Conservation (phyloP, 2,329 filamentous ascomycete genomes). For the Nemania sp. region DNA sequence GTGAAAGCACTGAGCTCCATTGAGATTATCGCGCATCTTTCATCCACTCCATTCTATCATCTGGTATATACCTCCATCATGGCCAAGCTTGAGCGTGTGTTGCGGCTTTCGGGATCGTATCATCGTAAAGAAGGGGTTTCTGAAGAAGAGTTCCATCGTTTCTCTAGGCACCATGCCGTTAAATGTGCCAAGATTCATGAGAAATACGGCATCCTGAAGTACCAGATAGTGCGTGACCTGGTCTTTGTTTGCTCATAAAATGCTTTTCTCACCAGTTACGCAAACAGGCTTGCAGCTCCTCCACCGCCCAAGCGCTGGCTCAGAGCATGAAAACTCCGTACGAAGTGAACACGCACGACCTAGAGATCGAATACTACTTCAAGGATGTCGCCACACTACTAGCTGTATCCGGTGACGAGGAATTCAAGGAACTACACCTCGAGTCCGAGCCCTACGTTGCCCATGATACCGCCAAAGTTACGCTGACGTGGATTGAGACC, state of each 20-base stretch:
- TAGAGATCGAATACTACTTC: background rate
- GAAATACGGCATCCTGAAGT: background rate
- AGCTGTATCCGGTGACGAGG: background rate
- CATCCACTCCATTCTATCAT: background rate
- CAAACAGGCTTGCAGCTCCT: background rate
- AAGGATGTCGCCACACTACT: background rate
- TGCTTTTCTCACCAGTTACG: background rate
- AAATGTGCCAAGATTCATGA: background rate
- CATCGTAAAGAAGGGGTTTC: background rate
- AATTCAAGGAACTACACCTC: background rate
- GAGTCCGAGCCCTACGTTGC: background rate
- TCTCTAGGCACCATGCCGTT: background rate
- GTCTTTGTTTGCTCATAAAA: background rate
- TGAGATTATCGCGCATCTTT: background rate
- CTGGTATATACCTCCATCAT: background rate
- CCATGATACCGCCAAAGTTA: background rate
- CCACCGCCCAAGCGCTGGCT: background rate
- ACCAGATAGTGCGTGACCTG: background rate
- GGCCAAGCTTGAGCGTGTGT: background rate
- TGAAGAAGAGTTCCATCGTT: background rate
- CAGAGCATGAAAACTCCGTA: background rate
- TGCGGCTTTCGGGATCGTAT: background rate
- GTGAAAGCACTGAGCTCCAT: background rate
- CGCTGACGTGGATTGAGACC: background rate
- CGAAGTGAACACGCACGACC: background rate